These are phyloP conservation scores for Hirschioporus abietinus DNA, from an alignment of 768 basidiomycete species.

Conservation along the genomic window DNA sequence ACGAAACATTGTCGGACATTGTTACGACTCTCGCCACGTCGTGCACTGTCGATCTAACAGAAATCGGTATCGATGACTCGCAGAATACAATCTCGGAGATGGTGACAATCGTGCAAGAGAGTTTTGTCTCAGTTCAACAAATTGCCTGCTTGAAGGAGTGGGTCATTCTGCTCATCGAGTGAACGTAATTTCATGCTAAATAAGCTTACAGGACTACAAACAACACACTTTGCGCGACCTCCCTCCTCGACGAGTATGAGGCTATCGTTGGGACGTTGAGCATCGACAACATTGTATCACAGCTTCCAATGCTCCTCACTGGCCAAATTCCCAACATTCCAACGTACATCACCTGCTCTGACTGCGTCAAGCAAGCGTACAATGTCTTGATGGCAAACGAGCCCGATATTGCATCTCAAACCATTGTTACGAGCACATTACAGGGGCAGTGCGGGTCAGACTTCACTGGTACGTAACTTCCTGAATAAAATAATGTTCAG, in stretches of 20 bases:
- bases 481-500: not conserved
- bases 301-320: slow-evolving; percentile 10
- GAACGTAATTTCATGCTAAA: slow-evolving; percentile 2
- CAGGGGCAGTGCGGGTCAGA: slow-evolving; percentile 23
- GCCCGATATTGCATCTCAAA: slow-evolving; percentile 17
- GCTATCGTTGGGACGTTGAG: slow-evolving; percentile 22
- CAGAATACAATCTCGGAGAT: slow-evolving; percentile 16
- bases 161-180: slow-evolving; percentile 19
- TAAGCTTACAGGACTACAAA: slow-evolving; percentile 27
- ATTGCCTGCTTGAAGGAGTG: slow-evolving; percentile 63
- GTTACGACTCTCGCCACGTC: slow-evolving; percentile 48
- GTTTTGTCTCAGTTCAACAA: slow-evolving; percentile 53
- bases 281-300: slow-evolving; percentile 16
- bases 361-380: slow-evolving; percentile 29
- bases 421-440: slow-evolving; percentile 14
- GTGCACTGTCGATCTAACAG: slow-evolving; percentile 33
- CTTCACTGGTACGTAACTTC: slow-evolving; percentile 23
- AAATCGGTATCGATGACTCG: slow-evolving; percentile 17
- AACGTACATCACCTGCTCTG: slow-evolving; percentile 24
- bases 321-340: slow-evolving; percentile 12
- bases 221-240: slow-evolving; percentile 48
- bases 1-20: slow-evolving; percentile 51
- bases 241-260: slow-evolving; percentile 37
- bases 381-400: slow-evolving; percentile 20
- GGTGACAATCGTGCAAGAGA: slow-evolving; percentile 39